These are phyloP conservation scores for Serpula lacrymans DNA, from an alignment of 768 basidiomycete species.

Conservation along the genomic window DNA sequence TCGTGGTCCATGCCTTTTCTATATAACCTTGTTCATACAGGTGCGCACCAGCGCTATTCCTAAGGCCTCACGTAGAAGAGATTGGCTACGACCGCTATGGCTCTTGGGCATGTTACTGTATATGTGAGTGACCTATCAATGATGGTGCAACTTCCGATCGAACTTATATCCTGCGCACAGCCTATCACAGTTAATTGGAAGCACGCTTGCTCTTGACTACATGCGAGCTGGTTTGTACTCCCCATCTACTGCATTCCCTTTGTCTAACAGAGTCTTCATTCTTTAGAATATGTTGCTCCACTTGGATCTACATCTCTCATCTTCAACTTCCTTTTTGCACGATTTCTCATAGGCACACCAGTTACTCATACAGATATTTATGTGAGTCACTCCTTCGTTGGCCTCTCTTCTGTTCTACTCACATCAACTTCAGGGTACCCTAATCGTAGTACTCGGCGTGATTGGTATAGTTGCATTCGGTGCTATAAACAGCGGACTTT, in stretches of 20 bases:
- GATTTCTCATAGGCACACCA: constrained; percentile 81
- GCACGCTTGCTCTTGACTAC: constrained; percentile 82
- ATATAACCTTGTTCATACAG: constrained; percentile 29
- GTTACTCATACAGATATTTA: constrained; percentile 83
- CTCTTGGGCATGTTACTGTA: constrained; percentile 91
- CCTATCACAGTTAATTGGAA: constrained; percentile 82
- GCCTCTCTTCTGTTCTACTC: constrained; percentile 1
- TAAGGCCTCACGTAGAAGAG: constrained; percentile 65
- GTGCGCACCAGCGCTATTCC: constrained; percentile 75
- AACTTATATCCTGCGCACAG: constrained; percentile 32
- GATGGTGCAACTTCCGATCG: background rate
- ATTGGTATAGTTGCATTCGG: constrained; percentile 88
- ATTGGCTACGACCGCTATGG: constrained; percentile 87
- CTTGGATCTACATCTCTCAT: constrained; percentile 91
- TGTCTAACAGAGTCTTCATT: constrained; percentile 12
- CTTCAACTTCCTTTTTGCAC: constrained; percentile 95
- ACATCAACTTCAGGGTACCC: constrained; percentile 56
- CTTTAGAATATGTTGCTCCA: constrained; percentile 89
- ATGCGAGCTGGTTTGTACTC: constrained; percentile 69
- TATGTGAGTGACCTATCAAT: constrained; percentile 54
- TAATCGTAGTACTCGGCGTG: constrained; percentile 79
- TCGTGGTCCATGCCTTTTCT: background rate
- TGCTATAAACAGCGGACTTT: constrained; percentile 77
- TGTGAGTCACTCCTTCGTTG: constrained; percentile 36
- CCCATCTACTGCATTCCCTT: constrained; percentile 5